Evolutionary conservation across 1,139 yeast genomes (phyloP), one percentile per base, ranked within the genome.

Genomic region (Candida pseudoviswanathii): DNA sequence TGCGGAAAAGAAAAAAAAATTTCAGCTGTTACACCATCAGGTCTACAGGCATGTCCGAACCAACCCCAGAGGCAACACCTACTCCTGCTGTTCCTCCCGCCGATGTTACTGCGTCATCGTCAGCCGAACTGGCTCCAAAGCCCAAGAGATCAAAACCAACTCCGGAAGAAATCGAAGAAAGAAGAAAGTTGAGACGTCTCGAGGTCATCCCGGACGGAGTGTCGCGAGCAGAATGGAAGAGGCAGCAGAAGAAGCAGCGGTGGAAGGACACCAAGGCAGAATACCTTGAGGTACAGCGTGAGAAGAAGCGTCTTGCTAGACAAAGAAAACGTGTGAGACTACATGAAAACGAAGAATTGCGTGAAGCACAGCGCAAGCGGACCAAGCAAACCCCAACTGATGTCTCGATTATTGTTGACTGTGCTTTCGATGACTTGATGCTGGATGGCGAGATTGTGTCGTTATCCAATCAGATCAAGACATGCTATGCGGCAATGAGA

Each of bases 371-470:
- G 33, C 61, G 60, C 36, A 60, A 68, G 4, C 79, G 80, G 2
- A 63, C 65, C 32, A 61, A 67, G 10, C 86, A 83, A 58, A 59
- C 51, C 1, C 65, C 68, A 8, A 76, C 84, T 3, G 80, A 78
- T 0, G 77, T 81, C 40, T 71, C 71, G 4, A 77, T 92, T 34
- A 71, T 91, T 21, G 65, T 94, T 56, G 99, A 94, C 67, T 94
- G 99, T 68, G 89, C 80, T 25, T 94, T 94, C 65, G 99, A 94
- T 62, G 91, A 89, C 41, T 67, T 88, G 60, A 94, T 94, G 99
- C 82, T 78, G 46, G 87, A 84, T 37, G 85, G 77, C 64, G 98
- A 94, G 62, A 80, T 88, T 43, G 81, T 80, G 2, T 88, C 96
- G 21, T 70, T 92, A 63, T 82, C 92, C 8, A 81, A 84, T 53